Evolutionary conservation across 495 filamentous ascomycete genomes (phyloP).

Genomic region (Delitschia confertaspora): DNA sequence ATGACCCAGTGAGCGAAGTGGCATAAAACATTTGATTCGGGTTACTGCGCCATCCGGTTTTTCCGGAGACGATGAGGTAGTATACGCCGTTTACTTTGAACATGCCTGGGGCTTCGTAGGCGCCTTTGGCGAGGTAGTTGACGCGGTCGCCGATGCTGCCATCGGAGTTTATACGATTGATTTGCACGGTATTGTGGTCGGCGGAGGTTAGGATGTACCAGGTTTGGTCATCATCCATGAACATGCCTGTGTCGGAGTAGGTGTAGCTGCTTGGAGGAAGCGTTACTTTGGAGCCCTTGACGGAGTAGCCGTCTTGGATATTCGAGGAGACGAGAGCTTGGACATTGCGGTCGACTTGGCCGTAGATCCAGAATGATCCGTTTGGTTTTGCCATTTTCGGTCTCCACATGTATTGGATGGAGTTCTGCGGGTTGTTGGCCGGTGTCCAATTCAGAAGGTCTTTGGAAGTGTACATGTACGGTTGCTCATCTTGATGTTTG

Average conservation of each 20-base stretch:
- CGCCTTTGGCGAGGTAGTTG: slow-evolving; percentile 28
- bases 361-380: slow-evolving; percentile 40
- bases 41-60: slow-evolving; percentile 40
- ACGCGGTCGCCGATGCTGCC: slow-evolving; percentile 26
- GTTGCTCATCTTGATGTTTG: slow-evolving; percentile 32
- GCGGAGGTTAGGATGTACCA: slow-evolving; percentile 41
- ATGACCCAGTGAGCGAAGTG: slow-evolving; percentile 32
- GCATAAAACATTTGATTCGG: slow-evolving; percentile 35
- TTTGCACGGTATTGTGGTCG: slow-evolving; percentile 42
- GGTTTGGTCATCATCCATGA: slow-evolving; percentile 37
- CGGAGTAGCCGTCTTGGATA: slow-evolving; percentile 34
- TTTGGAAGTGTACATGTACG: slow-evolving; percentile 40
- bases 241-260: slow-evolving; percentile 43
- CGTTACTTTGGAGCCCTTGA: slow-evolving; percentile 33
- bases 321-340: slow-evolving; percentile 35
- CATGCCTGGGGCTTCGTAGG: slow-evolving; percentile 41
- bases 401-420: slow-evolving; percentile 31
- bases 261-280: slow-evolving; percentile 39
- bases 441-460: slow-evolving; percentile 41
- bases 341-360: slow-evolving; percentile 40
- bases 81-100: slow-evolving; percentile 38
- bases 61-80: slow-evolving; percentile 40
- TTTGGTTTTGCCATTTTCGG: slow-evolving; percentile 43
- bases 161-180: slow-evolving; percentile 40
- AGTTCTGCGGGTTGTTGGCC: slow-evolving; percentile 11